Conservation (phyloP, 306 rosid species). For the Vigna radiata region DNA sequence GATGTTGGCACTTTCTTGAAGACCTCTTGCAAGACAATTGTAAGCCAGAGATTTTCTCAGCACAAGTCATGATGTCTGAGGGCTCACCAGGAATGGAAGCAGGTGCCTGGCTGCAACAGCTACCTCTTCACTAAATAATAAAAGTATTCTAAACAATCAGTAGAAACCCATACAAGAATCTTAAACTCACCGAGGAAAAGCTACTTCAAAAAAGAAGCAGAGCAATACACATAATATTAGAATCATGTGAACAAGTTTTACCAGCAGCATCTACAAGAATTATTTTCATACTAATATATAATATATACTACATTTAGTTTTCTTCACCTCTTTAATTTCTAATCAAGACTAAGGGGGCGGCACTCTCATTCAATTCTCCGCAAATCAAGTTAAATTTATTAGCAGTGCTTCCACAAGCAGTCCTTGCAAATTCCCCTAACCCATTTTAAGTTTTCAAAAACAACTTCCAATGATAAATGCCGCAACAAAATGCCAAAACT, state of each 20-base stretch:
- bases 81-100: constrained; percentile 50
- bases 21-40: constrained; percentile 78
- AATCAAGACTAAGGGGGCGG: too few species aligned
- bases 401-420: background rate
- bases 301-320: background rate
- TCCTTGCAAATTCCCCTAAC: background rate
- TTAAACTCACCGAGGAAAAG: background rate
- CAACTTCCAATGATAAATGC: background rate
- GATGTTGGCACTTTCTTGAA: constrained; percentile 78
- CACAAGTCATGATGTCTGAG: constrained; percentile 61
- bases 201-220: background rate
- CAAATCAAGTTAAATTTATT: background rate
- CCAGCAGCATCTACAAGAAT: background rate
- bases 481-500: background rate
- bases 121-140: constrained; percentile 41
- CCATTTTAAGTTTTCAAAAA: background rate
- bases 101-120: constrained; percentile 35
- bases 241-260: background rate
- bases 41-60: constrained; percentile 82
- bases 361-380: background rate
- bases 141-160: constrained; percentile 12
- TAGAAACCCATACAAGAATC: background rate
- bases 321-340: background rate
- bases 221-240: background rate
- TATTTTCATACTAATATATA: background rate